Percentiles rank a stretch among this genome's conserved stretches.
These are phyloP conservation scores for Paraurostyla sp. DNA, from an alignment of 73 alveolate species.

Conservation along the genomic window DNA sequence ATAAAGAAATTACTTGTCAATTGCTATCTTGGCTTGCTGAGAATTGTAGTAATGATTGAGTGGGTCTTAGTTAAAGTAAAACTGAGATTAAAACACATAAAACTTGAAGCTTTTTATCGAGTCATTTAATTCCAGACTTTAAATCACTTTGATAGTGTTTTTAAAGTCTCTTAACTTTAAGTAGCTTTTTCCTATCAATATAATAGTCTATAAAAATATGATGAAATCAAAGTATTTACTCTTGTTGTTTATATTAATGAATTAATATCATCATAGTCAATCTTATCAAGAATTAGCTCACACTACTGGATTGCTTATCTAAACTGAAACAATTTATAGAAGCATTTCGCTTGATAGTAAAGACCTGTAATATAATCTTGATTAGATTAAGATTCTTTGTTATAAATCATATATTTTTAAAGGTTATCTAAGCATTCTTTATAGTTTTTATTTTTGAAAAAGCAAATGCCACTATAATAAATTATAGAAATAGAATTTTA, in stretches of 20 bases:
- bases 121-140: background rate
- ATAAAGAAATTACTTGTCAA: background rate
- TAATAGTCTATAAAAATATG: background rate
- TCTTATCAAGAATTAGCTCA: background rate
- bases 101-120: background rate
- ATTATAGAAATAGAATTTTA: background rate
- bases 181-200: conserved; percentile 19
- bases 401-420: background rate
- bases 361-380: conserved; percentile 14
- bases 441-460: background rate
- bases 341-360: conserved; percentile 15
- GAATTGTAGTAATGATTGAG: background rate
- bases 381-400: background rate
- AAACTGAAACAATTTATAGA: background rate
- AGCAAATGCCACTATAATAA: conserved; percentile 16
- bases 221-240: background rate
- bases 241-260: background rate
- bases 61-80: background rate
- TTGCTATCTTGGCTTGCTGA: background rate
- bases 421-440: background rate
- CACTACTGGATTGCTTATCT: conserved; percentile 2
- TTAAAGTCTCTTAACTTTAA: conserved; percentile 13
- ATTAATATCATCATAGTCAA: conserved; percentile 20
- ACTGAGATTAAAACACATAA: background rate
- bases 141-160: background rate